phyloP scores from a whole-genome alignment of 768 basidiomycete species.

The Gloeophyllum trabeum region DNA sequence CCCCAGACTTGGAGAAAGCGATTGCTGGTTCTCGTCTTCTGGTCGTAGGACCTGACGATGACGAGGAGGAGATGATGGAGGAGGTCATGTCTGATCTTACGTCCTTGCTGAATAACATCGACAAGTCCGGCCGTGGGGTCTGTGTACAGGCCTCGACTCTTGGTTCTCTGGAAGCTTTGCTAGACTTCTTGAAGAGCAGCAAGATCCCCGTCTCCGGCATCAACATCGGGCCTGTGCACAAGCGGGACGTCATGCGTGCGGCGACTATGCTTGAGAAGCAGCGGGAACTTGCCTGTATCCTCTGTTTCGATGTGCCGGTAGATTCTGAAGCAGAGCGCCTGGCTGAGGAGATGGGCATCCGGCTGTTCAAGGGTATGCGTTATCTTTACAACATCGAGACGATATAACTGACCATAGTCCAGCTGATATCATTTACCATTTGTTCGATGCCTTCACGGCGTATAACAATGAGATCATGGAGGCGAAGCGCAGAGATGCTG shows the following conservation, averaged over 20 bases:
- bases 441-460: conserved; percentile 92
- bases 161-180: conserved; percentile 90
- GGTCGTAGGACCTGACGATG: conserved; percentile 89
- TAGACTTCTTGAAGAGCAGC: conserved; percentile 90
- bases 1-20: conserved; percentile 93
- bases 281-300: conserved; percentile 88
- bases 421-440: conserved; percentile 98
- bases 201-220: conserved; percentile 97
- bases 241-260: conserved; percentile 87
- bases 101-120: conserved; percentile 77
- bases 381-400: neutral
- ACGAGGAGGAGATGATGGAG: conserved; percentile 89
- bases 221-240: conserved; percentile 95
- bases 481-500: conserved; percentile 85
- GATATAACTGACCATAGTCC: conserved; percentile 5
- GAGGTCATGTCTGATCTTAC: conserved; percentile 97
- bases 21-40: conserved; percentile 94
- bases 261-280: conserved; percentile 94
- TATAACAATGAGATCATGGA: conserved; percentile 90
- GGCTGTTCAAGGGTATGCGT: conserved; percentile 78
- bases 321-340: conserved; percentile 89
- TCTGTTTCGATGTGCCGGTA: conserved; percentile 92
- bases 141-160: conserved; percentile 97
- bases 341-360: conserved; percentile 91
- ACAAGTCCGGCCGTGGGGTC: conserved; percentile 93